A percentile compares a stretch with the other conserved stretches of the same genome.
phyloP scores from a whole-genome alignment of 345 rosid genomes.

The Noccaea bulbosa region DNA sequence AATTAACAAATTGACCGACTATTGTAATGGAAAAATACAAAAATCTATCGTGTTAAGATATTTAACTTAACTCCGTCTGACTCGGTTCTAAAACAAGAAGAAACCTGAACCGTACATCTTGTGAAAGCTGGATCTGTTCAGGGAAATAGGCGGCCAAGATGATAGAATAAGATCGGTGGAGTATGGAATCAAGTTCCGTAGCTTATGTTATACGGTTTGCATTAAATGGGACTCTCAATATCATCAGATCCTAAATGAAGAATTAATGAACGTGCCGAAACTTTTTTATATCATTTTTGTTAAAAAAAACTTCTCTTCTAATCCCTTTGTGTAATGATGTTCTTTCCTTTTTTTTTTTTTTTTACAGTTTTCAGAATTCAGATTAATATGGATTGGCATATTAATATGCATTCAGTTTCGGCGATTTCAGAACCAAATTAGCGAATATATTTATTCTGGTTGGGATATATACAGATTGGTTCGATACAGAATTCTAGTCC shows the following conservation, averaged over 20 bases:
- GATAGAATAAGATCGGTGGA: conserved; percentile 28
- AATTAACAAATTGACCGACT: conserved; percentile 28
- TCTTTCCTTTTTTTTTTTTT: too few relatives aligned
- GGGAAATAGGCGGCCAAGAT: conserved; percentile 33
- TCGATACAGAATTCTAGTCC: too few relatives aligned
- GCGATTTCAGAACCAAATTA: not conserved
- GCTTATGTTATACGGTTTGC: conserved; percentile 44
- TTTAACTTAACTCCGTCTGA: conserved; percentile 32
- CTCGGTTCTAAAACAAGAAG: conserved; percentile 35
- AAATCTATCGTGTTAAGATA: conserved; percentile 24
- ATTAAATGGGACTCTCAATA: conserved; percentile 40
- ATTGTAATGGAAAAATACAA: conserved; percentile 26
- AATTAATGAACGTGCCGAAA: conserved; percentile 9
- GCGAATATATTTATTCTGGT: too few relatives aligned
- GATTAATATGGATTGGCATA: not conserved
- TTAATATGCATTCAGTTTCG: not conserved
- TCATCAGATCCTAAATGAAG: conserved; percentile 38
- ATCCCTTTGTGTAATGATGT: conserved; percentile 18
- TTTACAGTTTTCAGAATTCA: not conserved
- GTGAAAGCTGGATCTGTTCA: not conserved
- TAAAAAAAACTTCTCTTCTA: not conserved
- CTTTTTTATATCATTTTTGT: conserved; percentile 27
- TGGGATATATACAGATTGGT: too few relatives aligned
- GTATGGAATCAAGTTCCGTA: conserved; percentile 28
- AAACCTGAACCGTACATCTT: conserved; percentile 16